Percentiles rank a stretch among this genome's conserved stretches.
Conservation (phyloP, 345 rosid genomes). For the Rhodamnia rubescens region DNA sequence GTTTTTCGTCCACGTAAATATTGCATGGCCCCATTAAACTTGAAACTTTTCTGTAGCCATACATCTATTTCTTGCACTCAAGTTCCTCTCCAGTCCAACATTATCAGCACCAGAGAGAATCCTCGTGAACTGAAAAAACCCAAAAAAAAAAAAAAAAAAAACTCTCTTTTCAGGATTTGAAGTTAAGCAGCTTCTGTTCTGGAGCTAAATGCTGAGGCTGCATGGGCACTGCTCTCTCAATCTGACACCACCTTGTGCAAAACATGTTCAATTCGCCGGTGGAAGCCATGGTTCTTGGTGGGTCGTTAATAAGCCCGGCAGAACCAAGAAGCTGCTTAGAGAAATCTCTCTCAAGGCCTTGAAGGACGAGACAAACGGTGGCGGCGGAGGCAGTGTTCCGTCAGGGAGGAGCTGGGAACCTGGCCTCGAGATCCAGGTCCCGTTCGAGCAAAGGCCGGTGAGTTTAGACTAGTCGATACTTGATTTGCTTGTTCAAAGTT, state of each 20-base stretch:
- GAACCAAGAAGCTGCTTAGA: constrained; percentile 16
- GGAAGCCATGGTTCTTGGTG: constrained; percentile 23
- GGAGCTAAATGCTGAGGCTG: constrained; percentile 49
- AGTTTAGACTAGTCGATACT: constrained; percentile 1
- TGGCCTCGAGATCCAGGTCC: constrained; percentile 72
- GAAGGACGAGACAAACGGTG: constrained; percentile 46
- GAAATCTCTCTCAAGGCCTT: constrained; percentile 38
- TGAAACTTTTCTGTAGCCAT: not conserved
- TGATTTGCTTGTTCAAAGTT: not conserved
- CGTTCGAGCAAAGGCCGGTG: constrained; percentile 91
- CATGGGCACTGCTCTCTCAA: constrained; percentile 32
- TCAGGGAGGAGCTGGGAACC: constrained; percentile 82
- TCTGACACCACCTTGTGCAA: constrained; percentile 35
- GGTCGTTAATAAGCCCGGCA: constrained; percentile 12
- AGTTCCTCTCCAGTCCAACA: not conserved
- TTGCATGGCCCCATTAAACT: not conserved
- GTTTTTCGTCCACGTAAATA: constrained; percentile 9
- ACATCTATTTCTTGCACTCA: not conserved
- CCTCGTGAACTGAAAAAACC: not conserved
- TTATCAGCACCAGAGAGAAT: not conserved
- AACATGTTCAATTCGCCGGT: constrained; percentile 29
- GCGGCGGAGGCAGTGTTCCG: constrained; percentile 41
- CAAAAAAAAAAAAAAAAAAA: not conserved
- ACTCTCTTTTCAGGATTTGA: not conserved
- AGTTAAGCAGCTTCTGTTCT: not conserved